These are phyloP conservation scores for Oemleria cerasiformis DNA, from an alignment of 306 rosid genomes.

Conservation along the genomic window DNA sequence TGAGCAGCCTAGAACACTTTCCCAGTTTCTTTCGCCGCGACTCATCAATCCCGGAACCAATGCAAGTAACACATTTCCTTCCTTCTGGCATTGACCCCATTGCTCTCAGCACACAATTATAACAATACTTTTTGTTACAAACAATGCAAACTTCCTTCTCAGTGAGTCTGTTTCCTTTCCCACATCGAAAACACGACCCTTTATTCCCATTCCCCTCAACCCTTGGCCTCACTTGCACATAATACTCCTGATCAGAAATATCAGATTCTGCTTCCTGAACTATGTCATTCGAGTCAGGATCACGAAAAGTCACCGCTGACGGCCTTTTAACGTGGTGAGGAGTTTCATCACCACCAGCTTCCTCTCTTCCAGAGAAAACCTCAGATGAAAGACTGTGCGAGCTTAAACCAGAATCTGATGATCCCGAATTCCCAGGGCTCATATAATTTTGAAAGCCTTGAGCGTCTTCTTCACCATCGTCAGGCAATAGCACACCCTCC, in stretches of 20 bases:
- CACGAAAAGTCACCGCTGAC: slow-evolving; percentile 55
- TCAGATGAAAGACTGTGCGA: slow-evolving; percentile 42
- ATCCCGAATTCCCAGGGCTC: slow-evolving; percentile 36
- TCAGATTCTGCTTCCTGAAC: slow-evolving; percentile 26
- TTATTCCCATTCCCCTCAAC: slow-evolving; percentile 54
- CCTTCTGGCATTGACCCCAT: slow-evolving; percentile 95
- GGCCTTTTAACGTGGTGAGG: slow-evolving; percentile 45
- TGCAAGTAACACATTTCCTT: slow-evolving; percentile 70
- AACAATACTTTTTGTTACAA: slow-evolving; percentile 73
- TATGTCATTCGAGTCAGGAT: slow-evolving; percentile 34
- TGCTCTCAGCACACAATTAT: slow-evolving; percentile 53
- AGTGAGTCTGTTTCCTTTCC: slow-evolving; percentile 49
- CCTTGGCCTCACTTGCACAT: slow-evolving; percentile 34
- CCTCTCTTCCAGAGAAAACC: slow-evolving; percentile 37
- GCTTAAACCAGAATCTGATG: slow-evolving; percentile 40
- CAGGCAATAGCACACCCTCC: slow-evolving; percentile 18
- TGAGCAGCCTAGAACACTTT: slow-evolving; percentile 53
- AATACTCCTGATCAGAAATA: slow-evolving; percentile 31
- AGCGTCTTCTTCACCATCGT: slow-evolving; percentile 23
- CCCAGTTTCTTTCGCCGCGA: slow-evolving; percentile 45
- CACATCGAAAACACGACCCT: slow-evolving; percentile 67
- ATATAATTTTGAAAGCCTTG: slow-evolving; percentile 26
- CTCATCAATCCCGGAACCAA: slow-evolving; percentile 56
- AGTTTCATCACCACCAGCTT: slow-evolving; percentile 17
- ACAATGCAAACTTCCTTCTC: slow-evolving; percentile 71